A percentile compares a stretch with the other conserved stretches of the same genome.
phyloP scores from a whole-genome alignment of 805 yeast genomes.

The Starmerella stigmatis region DNA sequence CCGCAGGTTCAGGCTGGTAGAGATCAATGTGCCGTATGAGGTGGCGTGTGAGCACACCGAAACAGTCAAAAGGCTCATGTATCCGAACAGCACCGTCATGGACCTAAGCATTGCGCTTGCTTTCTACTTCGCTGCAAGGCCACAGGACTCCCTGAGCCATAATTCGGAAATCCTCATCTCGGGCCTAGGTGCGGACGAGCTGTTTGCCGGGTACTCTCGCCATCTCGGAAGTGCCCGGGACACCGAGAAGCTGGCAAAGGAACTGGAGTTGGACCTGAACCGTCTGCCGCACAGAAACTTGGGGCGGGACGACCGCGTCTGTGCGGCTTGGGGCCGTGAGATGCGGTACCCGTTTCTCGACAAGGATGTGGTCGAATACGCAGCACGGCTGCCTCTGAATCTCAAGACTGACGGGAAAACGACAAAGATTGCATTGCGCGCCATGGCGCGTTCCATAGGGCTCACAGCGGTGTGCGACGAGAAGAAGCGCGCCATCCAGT shows the following conservation, averaged over 20 bases:
- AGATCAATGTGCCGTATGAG: slow-evolving; percentile 62
- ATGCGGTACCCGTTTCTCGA: slow-evolving; percentile 80
- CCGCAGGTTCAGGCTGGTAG: slow-evolving; percentile 40
- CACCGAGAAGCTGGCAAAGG: slow-evolving; percentile 41
- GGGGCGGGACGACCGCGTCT: slow-evolving; percentile 86
- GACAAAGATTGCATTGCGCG: slow-evolving; percentile 43
- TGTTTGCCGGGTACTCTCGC: slow-evolving; percentile 91
- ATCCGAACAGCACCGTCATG: slow-evolving; percentile 85
- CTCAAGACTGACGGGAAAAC: slow-evolving; percentile 32
- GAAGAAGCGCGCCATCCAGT: slow-evolving; percentile 88
- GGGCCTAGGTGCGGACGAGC: slow-evolving; percentile 95
- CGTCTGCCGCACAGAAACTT: slow-evolving; percentile 70
- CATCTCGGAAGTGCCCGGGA: slow-evolving; percentile 39
- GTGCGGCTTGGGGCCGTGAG: slow-evolving; percentile 79
- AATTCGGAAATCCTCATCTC: slow-evolving; percentile 53
- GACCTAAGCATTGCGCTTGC: slow-evolving; percentile 93
- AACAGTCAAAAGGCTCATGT: slow-evolving; percentile 56
- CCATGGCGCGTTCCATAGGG: slow-evolving; percentile 42
- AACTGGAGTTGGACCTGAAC: slow-evolving; percentile 58
- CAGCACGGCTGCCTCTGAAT: slow-evolving; percentile 32
- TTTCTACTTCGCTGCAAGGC: slow-evolving; percentile 66
- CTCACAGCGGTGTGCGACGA: slow-evolving; percentile 54
- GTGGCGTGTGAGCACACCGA: slow-evolving; percentile 45
- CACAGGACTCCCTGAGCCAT: slow-evolving; percentile 32
- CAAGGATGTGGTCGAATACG: slow-evolving; percentile 41